A percentile compares a stretch with the other conserved stretches of the same genome.
phyloP scores from a whole-genome alignment of 148 eudicot genomes.

The Rhododendron ferrugineum region DNA sequence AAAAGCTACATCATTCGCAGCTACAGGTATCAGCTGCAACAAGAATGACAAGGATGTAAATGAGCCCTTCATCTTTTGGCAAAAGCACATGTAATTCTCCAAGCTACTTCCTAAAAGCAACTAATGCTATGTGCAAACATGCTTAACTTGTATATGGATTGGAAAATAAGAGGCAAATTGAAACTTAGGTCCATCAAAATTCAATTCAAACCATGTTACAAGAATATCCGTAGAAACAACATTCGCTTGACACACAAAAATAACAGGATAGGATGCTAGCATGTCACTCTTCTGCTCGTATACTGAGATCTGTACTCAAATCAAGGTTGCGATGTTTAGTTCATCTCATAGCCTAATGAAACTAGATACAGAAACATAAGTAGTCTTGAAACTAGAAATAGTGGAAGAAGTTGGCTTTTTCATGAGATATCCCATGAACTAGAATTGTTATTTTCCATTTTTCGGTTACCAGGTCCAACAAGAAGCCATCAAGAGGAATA shows the following conservation, averaged over 20 bases:
- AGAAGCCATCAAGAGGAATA: neutral
- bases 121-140: neutral
- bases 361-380: neutral
- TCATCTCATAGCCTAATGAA: neutral
- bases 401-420: neutral
- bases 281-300: neutral
- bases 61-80: neutral
- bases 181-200: neutral
- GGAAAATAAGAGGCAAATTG: neutral
- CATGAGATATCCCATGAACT: neutral
- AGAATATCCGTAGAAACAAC: neutral
- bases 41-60: neutral
- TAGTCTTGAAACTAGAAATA: neutral
- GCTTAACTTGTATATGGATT: neutral
- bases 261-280: neutral
- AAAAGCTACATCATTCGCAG: conserved; percentile 74
- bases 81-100: neutral
- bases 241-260: neutral
- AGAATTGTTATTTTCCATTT: neutral
- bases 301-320: neutral
- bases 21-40: conserved; percentile 87
- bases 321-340: neutral
- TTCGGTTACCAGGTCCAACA: neutral
- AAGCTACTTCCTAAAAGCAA: neutral
- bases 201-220: neutral